Conservation (phyloP, 2,329 filamentous ascomycete species). For the Botryotinia narcissicola region DNA sequence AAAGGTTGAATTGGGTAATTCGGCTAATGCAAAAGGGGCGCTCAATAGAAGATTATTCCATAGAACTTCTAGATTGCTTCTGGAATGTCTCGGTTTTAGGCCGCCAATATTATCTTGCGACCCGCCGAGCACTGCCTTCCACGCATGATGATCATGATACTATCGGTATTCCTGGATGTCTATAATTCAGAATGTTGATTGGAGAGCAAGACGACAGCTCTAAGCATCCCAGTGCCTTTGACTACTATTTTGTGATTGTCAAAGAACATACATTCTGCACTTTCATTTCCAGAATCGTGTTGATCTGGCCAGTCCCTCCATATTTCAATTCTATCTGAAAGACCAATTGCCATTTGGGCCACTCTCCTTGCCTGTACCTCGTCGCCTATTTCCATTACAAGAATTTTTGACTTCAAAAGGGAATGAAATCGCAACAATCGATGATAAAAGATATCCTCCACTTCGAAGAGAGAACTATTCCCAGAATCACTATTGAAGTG, state of each 20-base stretch:
- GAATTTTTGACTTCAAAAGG: conserved; percentile 49
- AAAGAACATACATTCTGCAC: background rate
- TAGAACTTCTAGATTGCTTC: conserved; percentile 3
- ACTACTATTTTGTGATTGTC: conserved; percentile 15
- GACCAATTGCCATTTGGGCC: conserved; percentile 45
- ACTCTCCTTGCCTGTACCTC: conserved; percentile 65
- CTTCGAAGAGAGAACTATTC: background rate
- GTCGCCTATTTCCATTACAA: conserved; percentile 72
- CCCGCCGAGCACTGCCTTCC: background rate
- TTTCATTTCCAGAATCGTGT: background rate
- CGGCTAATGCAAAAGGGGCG: conserved; percentile 6
- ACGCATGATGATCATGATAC: background rate
- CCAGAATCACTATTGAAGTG: background rate
- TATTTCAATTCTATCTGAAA: conserved; percentile 51
- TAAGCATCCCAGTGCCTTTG: conserved; percentile 28
- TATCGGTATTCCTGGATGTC: background rate
- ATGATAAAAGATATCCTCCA: conserved; percentile 59
- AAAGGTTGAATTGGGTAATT: background rate
- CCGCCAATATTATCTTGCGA: background rate
- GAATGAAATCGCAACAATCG: conserved; percentile 53
- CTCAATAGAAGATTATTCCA: background rate
- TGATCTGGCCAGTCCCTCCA: conserved; percentile 67
- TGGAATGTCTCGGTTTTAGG: background rate
- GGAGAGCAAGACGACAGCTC: conserved; percentile 20
- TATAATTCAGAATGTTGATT: background rate